phyloP scores from a whole-genome alignment of 768 basidiomycete species.

The Phlegmacium glaucopus region DNA sequence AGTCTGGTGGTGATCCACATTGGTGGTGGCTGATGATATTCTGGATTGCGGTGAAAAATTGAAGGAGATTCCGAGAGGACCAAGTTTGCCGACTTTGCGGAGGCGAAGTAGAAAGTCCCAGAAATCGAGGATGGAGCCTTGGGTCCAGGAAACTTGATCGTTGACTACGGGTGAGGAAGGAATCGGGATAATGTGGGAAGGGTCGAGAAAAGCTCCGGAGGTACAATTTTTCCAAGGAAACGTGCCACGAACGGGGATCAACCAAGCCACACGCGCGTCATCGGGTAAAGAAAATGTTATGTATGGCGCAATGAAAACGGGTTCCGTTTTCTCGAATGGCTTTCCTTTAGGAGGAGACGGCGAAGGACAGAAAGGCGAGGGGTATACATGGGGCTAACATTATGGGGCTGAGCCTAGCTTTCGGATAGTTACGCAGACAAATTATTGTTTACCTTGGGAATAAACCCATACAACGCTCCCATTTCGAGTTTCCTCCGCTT shows the following conservation, averaged over 20 bases:
- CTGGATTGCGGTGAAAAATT: slow-evolving; percentile 23
- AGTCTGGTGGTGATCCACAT: neutral
- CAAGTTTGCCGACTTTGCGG: slow-evolving; percentile 33
- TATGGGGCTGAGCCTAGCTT: neutral
- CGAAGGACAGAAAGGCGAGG: slow-evolving; percentile 19
- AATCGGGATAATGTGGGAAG: slow-evolving; percentile 16
- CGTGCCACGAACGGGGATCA: slow-evolving; percentile 53
- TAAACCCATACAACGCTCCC: neutral
- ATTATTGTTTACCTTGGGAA: neutral
- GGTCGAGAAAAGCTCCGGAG: slow-evolving; percentile 36
- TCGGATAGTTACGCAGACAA: neutral
- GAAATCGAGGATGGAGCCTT: slow-evolving; percentile 35
- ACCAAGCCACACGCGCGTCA: slow-evolving; percentile 48
- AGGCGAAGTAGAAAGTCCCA: slow-evolving; percentile 49
- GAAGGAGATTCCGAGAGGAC: slow-evolving; percentile 49
- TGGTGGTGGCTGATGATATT: neutral
- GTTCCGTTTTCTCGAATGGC: slow-evolving; percentile 32
- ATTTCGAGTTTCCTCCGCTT: neutral
- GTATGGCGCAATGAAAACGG: slow-evolving; percentile 35
- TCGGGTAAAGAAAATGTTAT: slow-evolving; percentile 23
- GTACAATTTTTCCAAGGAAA: slow-evolving; percentile 48
- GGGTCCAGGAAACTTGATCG: slow-evolving; percentile 45
- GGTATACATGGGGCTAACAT: slow-evolving; percentile 35
- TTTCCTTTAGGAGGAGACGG: slow-evolving; percentile 19
- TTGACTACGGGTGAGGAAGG: slow-evolving; percentile 12